phyloP scores from a whole-genome alignment of 805 yeast genomes.

The Cyberlindnera japonica region DNA sequence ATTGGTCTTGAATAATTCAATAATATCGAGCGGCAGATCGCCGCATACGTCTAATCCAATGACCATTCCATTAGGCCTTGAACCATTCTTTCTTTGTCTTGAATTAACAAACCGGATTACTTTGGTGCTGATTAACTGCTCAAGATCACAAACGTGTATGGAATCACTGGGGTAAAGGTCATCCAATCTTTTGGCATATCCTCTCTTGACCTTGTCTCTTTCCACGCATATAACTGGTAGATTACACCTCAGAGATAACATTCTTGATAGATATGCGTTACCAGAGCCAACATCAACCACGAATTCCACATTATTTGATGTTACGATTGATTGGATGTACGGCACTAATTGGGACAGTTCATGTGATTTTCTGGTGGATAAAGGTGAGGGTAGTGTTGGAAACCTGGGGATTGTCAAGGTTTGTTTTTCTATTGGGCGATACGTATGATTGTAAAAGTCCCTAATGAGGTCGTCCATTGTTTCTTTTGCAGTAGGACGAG shows the following conservation, averaged over 20 bases:
- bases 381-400: neutral
- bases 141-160: neutral
- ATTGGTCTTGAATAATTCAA: neutral
- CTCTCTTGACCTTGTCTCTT: neutral
- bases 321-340: neutral
- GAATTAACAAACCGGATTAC: neutral
- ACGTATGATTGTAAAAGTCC: neutral
- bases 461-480: no score
- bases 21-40: constrained; percentile 1
- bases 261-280: constrained; percentile 7
- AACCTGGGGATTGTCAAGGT: neutral
- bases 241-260: constrained; percentile 2
- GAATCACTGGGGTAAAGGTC: neutral
- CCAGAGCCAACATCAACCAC: constrained; percentile 18
- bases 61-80: constrained; percentile 6
- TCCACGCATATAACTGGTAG: neutral
- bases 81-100: constrained; percentile 2
- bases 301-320: constrained; percentile 6
- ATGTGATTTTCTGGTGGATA: constrained; percentile 14
- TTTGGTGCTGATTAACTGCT: neutral
- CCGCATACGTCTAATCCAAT: constrained; percentile 20
- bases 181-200: neutral
- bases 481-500: neutral
- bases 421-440: neutral
- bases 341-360: constrained; percentile 12